These are phyloP conservation scores for Penicillium sp. DNA, from an alignment of 2,329 filamentous ascomycete genomes.

Conservation along the genomic window DNA sequence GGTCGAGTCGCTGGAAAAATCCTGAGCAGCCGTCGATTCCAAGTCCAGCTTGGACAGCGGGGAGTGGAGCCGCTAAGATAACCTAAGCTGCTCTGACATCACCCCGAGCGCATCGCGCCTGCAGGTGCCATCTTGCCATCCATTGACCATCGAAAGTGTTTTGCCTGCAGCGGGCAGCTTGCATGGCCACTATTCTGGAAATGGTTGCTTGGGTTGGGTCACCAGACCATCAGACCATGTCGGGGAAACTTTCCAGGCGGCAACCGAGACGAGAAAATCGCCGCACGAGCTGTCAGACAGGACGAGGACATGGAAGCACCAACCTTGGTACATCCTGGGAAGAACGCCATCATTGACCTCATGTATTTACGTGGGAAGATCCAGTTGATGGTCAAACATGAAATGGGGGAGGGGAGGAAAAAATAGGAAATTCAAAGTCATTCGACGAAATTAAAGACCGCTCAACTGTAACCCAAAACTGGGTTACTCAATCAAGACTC, in stretches of 20 bases:
- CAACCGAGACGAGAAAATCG: neutral
- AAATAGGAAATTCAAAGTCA: too few species aligned
- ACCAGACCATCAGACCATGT: constrained; percentile 1
- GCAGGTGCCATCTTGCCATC: too few species aligned
- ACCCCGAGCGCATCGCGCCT: neutral
- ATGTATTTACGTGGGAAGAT: too few species aligned
- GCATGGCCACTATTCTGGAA: neutral
- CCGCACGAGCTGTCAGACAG: neutral
- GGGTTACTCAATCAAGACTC: too few species aligned
- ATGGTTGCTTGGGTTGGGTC: neutral
- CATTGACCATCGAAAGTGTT: too few species aligned
- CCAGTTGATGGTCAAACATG: too few species aligned
- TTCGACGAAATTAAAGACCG: too few species aligned
- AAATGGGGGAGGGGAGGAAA: too few species aligned
- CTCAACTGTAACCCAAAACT: too few species aligned
- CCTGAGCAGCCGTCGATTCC: neutral
- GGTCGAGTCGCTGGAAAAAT: too few species aligned
- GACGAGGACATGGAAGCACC: neutral
- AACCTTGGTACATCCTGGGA: too few species aligned
- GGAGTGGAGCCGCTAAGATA: constrained; percentile 4
- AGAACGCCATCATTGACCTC: too few species aligned
- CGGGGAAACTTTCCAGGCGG: neutral
- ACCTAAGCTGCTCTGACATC: constrained; percentile 3
- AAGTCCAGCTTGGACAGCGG: neutral
- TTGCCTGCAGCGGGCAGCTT: neutral